Base-by-base conservation (phyloP, 2,329 filamentous ascomycete genomes). In the Cladophialophora yegresii region DNA sequence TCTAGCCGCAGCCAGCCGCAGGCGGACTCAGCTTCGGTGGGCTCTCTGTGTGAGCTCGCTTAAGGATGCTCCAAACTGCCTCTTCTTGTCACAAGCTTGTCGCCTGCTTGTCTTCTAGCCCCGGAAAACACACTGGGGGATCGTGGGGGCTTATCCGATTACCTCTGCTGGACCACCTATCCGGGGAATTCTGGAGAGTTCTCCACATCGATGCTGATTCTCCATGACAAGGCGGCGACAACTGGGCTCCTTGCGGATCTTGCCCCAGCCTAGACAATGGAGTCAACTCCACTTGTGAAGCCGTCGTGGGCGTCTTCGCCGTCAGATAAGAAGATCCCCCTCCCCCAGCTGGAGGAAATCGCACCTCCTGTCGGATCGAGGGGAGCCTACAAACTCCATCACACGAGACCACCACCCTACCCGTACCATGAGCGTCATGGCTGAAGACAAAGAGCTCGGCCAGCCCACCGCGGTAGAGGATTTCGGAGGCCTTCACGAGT, bases 401-500 rank as follows among this genome's bases (percentile, higher is more conserved):
- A 12, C 16, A 43, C 36, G 16, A n/a, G 36, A 40, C 36, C 16
- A 7, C 16, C 16, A 1, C 13, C 13, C 1, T n/a, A n/a, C 36
- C 36, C 13, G 8, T 32, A 54, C 4, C 10, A 60, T 61, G 54
- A 54, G 30, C 26, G 28, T 51, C 50, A 67, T 60, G 60, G 51
- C 57, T 12, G 62, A 67, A 36, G 67, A 69, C 56, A 69, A 69
- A 58, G 67, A 67, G 40, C 22, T 63, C 2, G 62, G 62, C 3
- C 57, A 59, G 5, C 60, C 58, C 26, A 30, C 61, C 10, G 54
- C 32, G 12, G 53, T 63, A 10, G 67, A 69, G 45, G 55, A 63
- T 16, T 43, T 63, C n/a, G 65, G 60, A 10, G 58, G 66, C 10
- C 62, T 70, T 7, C 68, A 70, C 55, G 67, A 70, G 22, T 69